Conservation (phyloP, 345 rosid genomes). For the Excoecaria cochinchinensis region DNA sequence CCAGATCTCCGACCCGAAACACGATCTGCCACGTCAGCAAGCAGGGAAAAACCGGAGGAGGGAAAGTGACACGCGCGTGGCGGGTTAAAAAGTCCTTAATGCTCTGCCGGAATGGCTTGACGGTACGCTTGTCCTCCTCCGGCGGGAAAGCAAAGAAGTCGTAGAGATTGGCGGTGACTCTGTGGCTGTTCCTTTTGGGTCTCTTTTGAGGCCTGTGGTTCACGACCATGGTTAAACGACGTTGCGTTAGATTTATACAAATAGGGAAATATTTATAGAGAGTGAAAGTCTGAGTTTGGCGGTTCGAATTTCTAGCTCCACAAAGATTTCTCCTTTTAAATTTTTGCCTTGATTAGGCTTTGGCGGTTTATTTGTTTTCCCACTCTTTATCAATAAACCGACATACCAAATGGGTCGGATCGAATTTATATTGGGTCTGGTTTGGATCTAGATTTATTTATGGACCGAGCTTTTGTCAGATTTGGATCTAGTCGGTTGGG, state of each 20-base stretch:
- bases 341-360: not conserved
- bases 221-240: slow-evolving; percentile 15
- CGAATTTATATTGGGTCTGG: too few species aligned
- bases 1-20: slow-evolving; percentile 48
- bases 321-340: not conserved
- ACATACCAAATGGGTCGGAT: too few species aligned
- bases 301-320: not conserved
- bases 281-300: not conserved
- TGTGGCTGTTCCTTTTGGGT: slow-evolving; percentile 32
- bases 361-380: not conserved
- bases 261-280: not conserved
- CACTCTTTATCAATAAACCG: too few species aligned
- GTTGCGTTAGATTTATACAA: not conserved
- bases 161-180: slow-evolving; percentile 52
- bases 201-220: slow-evolving; percentile 51
- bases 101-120: slow-evolving; percentile 44
- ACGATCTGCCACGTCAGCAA: slow-evolving; percentile 62
- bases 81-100: slow-evolving; percentile 43
- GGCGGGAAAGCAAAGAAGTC: slow-evolving; percentile 46
- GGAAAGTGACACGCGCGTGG: slow-evolving; percentile 49
- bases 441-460: too few species aligned
- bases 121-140: too few species aligned
- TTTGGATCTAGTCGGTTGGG: too few species aligned
- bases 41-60: slow-evolving; percentile 50
- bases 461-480: too few species aligned